These are phyloP conservation scores for Phoma sp. DNA, from an alignment of 2,329 filamentous ascomycete species.

Conservation along the genomic window DNA sequence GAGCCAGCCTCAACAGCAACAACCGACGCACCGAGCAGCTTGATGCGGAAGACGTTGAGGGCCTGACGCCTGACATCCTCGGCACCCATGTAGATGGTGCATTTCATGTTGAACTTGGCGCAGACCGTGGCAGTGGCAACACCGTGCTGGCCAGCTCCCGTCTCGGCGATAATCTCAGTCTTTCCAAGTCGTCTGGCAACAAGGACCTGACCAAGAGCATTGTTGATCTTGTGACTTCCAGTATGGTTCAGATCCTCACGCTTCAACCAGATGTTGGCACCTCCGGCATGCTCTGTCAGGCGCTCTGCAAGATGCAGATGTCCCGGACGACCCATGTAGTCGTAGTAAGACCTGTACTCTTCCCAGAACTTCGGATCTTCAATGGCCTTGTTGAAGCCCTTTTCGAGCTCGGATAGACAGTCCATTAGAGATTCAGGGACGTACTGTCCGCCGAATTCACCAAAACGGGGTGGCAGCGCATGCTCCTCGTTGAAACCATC, in stretches of 20 bases:
- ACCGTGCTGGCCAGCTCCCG: constrained; percentile 95
- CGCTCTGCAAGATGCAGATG: constrained; percentile 88
- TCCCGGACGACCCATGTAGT: constrained; percentile 94
- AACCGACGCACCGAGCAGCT: constrained; percentile 90
- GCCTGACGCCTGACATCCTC: constrained; percentile 97
- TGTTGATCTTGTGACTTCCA: constrained; percentile 99
- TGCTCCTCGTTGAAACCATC: constrained; percentile 38
- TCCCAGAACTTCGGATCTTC: constrained; percentile 95
- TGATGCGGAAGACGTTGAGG: constrained; percentile 98
- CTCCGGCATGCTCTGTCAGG: constrained; percentile 85
- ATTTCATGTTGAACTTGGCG: constrained; percentile 97
- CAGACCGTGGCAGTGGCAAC: constrained; percentile 97
- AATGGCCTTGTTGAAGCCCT: constrained; percentile 85
- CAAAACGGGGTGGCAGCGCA: constrained; percentile 84
- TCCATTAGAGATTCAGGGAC: constrained; percentile 98
- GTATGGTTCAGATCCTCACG: constrained; percentile 98
- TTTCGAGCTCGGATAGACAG: constrained; percentile 87
- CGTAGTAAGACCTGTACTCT: constrained; percentile 93
- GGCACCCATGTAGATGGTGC: constrained; percentile 97
- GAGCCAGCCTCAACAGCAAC: constrained; percentile 91
- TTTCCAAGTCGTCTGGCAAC: constrained; percentile 87
- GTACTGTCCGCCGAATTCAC: constrained; percentile 96
- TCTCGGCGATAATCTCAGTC: constrained; percentile 97
- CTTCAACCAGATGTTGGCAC: constrained; percentile 97
- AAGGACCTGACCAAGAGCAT: constrained; percentile 91